phyloP scores from a whole-genome alignment of 441 rosid genomes.

The California macrophylla region DNA sequence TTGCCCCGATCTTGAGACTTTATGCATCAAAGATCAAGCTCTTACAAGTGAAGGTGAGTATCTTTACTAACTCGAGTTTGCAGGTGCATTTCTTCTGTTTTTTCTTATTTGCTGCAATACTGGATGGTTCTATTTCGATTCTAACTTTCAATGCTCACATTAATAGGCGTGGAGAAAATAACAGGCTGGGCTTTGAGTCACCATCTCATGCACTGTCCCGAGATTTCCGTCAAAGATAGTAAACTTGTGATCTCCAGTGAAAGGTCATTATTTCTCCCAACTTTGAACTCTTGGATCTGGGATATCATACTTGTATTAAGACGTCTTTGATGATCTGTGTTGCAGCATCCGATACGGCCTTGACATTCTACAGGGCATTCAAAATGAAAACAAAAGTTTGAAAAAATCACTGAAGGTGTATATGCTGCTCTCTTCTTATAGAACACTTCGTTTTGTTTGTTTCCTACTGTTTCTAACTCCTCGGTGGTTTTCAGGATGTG shows the following conservation, averaged over 20 bases:
- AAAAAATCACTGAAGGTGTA: slow-evolving; percentile 90
- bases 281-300: neutral
- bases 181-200: slow-evolving; percentile 89
- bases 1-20: slow-evolving; percentile 67
- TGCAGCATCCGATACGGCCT: slow-evolving; percentile 73
- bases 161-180: slow-evolving; percentile 77
- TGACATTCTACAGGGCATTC: slow-evolving; percentile 64
- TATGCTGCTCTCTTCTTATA: neutral
- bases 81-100: neutral
- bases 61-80: slow-evolving; percentile 16
- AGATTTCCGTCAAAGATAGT: slow-evolving; percentile 48
- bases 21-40: slow-evolving; percentile 69
- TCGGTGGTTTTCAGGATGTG: slow-evolving; percentile 57
- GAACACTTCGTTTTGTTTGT: neutral
- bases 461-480: neutral
- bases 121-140: neutral
- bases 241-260: slow-evolving; percentile 63
- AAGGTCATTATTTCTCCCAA: slow-evolving; percentile 38
- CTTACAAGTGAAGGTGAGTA: slow-evolving; percentile 69
- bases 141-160: neutral
- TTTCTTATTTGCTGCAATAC: neutral
- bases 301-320: neutral
- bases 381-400: slow-evolving; percentile 69
- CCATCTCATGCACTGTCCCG: slow-evolving; percentile 65
- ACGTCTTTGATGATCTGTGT: slow-evolving; percentile 10